Evolutionary conservation across 306 rosid species (phyloP).

Genomic region (Acacia crassicarpa): DNA sequence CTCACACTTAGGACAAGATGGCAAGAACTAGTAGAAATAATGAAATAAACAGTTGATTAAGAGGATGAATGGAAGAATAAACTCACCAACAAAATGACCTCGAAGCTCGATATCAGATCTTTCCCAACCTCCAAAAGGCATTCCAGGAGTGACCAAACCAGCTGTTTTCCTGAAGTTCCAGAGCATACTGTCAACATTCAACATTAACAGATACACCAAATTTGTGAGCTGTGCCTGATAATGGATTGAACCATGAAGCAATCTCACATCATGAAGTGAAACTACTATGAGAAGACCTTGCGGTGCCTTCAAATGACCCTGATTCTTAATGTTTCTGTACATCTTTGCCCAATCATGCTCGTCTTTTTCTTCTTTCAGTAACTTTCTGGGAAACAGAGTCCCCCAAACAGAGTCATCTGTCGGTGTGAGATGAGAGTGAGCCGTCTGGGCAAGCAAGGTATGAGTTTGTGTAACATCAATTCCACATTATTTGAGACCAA

Average conservation of each 20-base stretch:
- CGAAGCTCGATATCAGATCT: slow-evolving; percentile 45
- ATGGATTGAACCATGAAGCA: slow-evolving; percentile 44
- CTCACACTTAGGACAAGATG: no score
- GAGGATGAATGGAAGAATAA: no score
- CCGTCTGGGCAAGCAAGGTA: no score
- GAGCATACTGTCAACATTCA: slow-evolving; percentile 50
- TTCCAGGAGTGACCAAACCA: slow-evolving; percentile 52
- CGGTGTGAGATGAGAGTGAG: background rate
- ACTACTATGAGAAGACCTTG: slow-evolving; percentile 49
- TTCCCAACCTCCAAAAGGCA: slow-evolving; percentile 56
- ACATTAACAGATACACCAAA: slow-evolving; percentile 54
- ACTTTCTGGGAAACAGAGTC: background rate
- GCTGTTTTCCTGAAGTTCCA: slow-evolving; percentile 67
- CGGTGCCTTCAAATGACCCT: slow-evolving; percentile 11
- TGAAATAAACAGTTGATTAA: no score
- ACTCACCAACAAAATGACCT: slow-evolving; percentile 52
- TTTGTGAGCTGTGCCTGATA: slow-evolving; percentile 56
- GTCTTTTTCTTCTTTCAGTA: slow-evolving; percentile 36
- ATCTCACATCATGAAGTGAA: slow-evolving; percentile 53
- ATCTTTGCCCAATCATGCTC: slow-evolving; percentile 46
- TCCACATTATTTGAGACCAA: no score
- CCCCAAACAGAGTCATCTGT: background rate
- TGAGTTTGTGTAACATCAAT: no score
- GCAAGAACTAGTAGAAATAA: no score
- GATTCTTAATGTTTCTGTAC: slow-evolving; percentile 46